These are phyloP conservation scores for Fusarium irregulare DNA, from an alignment of 2,329 filamentous ascomycete species.

Conservation along the genomic window DNA sequence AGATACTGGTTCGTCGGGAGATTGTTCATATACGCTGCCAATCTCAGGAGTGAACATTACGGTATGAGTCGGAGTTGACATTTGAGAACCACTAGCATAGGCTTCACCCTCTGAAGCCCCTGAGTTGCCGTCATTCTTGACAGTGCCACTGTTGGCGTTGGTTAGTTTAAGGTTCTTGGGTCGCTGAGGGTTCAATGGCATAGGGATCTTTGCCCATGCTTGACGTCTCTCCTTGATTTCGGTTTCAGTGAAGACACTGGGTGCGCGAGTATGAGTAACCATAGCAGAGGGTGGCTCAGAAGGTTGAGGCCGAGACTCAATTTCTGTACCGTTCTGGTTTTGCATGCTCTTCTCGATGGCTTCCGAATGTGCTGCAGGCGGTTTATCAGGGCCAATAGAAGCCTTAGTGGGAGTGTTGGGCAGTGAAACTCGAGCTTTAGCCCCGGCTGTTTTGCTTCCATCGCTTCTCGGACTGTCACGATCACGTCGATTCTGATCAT, in stretches of 20 bases:
- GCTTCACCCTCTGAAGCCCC: constrained; percentile 1
- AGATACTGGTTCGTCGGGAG: neutral
- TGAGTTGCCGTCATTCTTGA: neutral
- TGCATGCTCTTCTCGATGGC: neutral
- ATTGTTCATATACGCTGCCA: constrained; percentile 20
- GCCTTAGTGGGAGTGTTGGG: constrained; percentile 24
- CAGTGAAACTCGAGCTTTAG: constrained; percentile 41
- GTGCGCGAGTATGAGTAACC: constrained; percentile 16
- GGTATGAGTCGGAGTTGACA: constrained; percentile 25
- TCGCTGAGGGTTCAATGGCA: constrained; percentile 47
- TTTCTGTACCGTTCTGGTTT: neutral
- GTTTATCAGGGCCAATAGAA: neutral
- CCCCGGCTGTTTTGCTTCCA: constrained; percentile 2
- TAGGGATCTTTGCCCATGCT: constrained; percentile 51
- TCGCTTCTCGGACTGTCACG: constrained; percentile 15
- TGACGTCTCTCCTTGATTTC: constrained; percentile 49
- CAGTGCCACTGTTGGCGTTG: neutral
- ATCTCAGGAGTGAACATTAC: constrained; percentile 20
- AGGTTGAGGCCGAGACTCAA: neutral
- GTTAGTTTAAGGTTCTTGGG: constrained; percentile 14
- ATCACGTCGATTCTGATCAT: neutral
- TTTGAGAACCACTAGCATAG: constrained; percentile 9
- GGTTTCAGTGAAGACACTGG: constrained; percentile 47
- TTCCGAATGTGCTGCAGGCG: neutral
- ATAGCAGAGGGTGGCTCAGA: neutral